Percentiles rank a stretch among this genome's conserved stretches.
Conservation (phyloP, 2,329 filamentous ascomycete genomes). For the Aspergillus novofumigatus region DNA sequence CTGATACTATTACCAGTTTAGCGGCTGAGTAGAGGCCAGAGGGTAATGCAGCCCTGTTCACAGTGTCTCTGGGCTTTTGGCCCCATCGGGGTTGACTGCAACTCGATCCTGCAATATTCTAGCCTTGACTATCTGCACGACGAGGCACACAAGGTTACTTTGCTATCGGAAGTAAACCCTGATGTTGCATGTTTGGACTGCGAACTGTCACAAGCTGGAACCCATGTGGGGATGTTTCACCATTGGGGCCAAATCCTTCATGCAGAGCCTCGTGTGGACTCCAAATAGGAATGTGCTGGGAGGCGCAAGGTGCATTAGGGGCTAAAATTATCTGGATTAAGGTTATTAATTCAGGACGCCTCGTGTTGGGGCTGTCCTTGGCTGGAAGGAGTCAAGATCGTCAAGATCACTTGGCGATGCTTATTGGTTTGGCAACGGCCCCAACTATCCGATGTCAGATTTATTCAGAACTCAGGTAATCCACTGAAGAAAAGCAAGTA, state of each 20-base stretch:
- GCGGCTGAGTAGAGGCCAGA: no score
- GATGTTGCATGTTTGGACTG: background rate
- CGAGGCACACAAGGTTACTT: no score
- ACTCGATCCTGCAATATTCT: no score
- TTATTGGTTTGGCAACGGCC: background rate
- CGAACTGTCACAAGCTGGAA: background rate
- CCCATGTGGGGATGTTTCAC: background rate
- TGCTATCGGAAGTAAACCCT: no score
- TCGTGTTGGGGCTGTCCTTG: conserved; percentile 1
- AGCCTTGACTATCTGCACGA: no score
- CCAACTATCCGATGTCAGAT: no score
- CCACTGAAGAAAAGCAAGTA: no score
- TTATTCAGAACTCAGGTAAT: no score
- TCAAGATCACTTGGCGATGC: conserved; percentile 1
- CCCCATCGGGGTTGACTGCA: no score
- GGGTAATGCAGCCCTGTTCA: no score
- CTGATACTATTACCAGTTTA: no score
- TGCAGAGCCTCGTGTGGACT: background rate
- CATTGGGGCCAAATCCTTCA: background rate
- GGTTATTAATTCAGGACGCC: background rate
- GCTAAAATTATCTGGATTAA: background rate
- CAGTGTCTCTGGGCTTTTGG: no score
- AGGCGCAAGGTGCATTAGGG: background rate
- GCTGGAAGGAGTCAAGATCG: background rate
- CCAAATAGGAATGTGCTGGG: background rate